Evolutionary conservation across 257 asterid species (phyloP).

Genomic region (Penstemon newberryi): DNA sequence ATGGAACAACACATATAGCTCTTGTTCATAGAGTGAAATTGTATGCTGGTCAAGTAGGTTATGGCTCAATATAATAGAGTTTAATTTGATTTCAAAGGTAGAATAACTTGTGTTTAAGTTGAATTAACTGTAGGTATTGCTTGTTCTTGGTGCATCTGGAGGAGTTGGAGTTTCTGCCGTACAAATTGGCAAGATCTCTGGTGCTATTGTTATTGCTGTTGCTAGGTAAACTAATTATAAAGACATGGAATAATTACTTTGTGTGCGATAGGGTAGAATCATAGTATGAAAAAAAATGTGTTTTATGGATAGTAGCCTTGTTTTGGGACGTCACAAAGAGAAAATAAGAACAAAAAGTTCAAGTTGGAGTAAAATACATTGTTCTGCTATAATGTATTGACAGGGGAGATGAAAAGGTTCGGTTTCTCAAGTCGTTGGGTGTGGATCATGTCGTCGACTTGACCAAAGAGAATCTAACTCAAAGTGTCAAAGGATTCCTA

Average conservation of each 20-base stretch:
- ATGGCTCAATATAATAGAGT: background rate
- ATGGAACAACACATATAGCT: slow-evolving; percentile 94
- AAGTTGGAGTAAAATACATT: background rate
- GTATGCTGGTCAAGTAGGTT: slow-evolving; percentile 59
- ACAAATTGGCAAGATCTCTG: slow-evolving; percentile 85
- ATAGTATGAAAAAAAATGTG: no score
- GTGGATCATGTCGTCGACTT: slow-evolving; percentile 84
- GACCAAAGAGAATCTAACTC: slow-evolving; percentile 64
- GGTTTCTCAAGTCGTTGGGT: slow-evolving; percentile 67
- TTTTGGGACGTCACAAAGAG: no score
- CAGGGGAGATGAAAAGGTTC: slow-evolving; percentile 85
- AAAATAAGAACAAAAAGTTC: no score
- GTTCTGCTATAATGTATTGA: slow-evolving; percentile 21
- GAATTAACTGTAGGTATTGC: slow-evolving; percentile 54
- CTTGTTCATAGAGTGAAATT: slow-evolving; percentile 85
- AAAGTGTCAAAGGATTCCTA: slow-evolving; percentile 72
- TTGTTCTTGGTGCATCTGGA: slow-evolving; percentile 98
- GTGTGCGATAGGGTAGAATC: no score
- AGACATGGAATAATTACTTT: no score
- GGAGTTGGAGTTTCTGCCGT: slow-evolving; percentile 97
- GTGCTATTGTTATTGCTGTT: slow-evolving; percentile 84
- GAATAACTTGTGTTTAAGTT: background rate
- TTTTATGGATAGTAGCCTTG: no score
- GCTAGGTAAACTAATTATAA: slow-evolving; percentile 60
- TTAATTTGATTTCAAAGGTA: background rate